A percentile compares a stretch with the other conserved stretches of the same genome.
These are phyloP conservation scores for Ustilago loliicola DNA, from an alignment of 1,284 basidiomycete species.

Conservation along the genomic window DNA sequence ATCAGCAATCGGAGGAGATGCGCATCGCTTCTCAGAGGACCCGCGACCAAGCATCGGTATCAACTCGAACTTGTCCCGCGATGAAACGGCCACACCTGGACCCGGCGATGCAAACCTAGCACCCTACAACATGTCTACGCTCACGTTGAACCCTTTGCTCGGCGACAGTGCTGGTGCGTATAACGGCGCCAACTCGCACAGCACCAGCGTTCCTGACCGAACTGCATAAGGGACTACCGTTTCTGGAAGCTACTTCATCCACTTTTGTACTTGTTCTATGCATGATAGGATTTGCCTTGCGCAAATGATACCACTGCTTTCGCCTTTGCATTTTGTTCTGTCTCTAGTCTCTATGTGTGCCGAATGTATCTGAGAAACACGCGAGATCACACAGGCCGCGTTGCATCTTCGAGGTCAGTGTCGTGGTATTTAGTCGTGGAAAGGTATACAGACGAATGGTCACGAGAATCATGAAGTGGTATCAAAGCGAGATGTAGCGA, in stretches of 20 bases:
- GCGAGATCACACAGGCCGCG: not conserved
- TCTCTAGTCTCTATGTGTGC: not conserved
- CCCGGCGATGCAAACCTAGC: slow-evolving; percentile 7
- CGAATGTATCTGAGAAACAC: not conserved
- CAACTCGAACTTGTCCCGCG: slow-evolving; percentile 28
- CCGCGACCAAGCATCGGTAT: slow-evolving; percentile 38
- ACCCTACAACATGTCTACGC: slow-evolving; percentile 25
- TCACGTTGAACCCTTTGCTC: slow-evolving; percentile 44
- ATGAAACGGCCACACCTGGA: slow-evolving; percentile 15
- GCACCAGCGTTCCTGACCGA: slow-evolving; percentile 2
- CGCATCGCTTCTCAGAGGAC: slow-evolving; percentile 15
- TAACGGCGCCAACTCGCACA: not conserved
- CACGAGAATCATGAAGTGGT: not conserved
- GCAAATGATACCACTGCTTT: slow-evolving; percentile 1
- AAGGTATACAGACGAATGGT: not conserved
- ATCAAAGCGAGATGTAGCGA: not conserved
- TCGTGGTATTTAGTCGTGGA: not conserved
- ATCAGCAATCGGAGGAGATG: slow-evolving; percentile 7
- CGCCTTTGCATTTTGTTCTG: not conserved
- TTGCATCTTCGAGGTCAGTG: not conserved
- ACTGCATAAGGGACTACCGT: not conserved
- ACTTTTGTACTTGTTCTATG: slow-evolving; percentile 2
- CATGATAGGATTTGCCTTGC: not conserved
- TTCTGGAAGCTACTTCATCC: not conserved
- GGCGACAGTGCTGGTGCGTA: slow-evolving; percentile 31